These are phyloP conservation scores for Saraca asoca DNA, from an alignment of 331 rosid genomes.

Conservation along the genomic window DNA sequence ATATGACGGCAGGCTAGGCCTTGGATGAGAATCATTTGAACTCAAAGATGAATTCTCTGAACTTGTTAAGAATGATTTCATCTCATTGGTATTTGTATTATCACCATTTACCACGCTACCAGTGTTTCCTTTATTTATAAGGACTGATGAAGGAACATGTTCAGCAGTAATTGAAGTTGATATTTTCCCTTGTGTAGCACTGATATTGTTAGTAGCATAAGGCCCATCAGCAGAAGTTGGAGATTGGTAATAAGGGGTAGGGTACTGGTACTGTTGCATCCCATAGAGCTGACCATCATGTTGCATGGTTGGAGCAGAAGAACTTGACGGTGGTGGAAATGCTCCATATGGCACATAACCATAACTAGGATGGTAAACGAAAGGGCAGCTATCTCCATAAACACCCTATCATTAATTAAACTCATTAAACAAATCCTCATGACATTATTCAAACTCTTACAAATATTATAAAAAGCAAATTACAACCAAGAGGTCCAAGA, in stretches of 20 bases:
- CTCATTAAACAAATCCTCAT: neutral
- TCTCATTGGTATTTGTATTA: slow-evolving; percentile 56
- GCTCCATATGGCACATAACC: slow-evolving; percentile 84
- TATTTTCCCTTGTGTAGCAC: slow-evolving; percentile 64
- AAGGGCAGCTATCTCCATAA: slow-evolving; percentile 93
- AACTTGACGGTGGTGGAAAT: slow-evolving; percentile 78
- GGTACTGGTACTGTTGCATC: slow-evolving; percentile 97
- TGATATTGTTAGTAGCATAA: slow-evolving; percentile 58
- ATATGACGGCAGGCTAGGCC: slow-evolving; percentile 58
- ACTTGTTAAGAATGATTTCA: slow-evolving; percentile 43
- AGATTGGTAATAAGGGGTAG: slow-evolving; percentile 79
- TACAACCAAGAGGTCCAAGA: neutral
- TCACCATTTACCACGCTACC: slow-evolving; percentile 57
- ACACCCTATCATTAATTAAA: slow-evolving; percentile 55
- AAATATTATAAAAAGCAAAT: neutral
- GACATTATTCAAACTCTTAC: too few species aligned
- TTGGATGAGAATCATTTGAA: slow-evolving; percentile 52
- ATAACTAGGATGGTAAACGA: slow-evolving; percentile 79
- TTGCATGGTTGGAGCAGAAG: slow-evolving; percentile 93
- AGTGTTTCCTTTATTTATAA: slow-evolving; percentile 60
- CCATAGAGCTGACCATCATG: slow-evolving; percentile 95
- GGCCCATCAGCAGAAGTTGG: slow-evolving; percentile 78
- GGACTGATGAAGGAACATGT: slow-evolving; percentile 71
- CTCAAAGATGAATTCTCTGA: slow-evolving; percentile 45
- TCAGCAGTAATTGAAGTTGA: slow-evolving; percentile 69